Evolutionary conservation across 75 land plant genomes (phyloP).

Genomic region (Pinus taeda): DNA sequence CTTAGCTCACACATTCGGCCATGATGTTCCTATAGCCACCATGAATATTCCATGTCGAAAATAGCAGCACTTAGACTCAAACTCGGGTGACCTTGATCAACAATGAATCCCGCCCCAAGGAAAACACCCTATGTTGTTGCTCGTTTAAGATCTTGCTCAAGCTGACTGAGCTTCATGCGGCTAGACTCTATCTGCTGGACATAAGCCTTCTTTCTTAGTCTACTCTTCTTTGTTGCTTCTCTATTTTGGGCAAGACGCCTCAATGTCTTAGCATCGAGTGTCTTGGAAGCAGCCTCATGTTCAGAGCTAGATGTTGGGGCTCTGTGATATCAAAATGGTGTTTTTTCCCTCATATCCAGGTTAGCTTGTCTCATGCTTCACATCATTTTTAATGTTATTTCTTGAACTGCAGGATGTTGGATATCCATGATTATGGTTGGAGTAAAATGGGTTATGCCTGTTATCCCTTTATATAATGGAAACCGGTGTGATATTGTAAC

Average conservation of each 20-base stretch:
- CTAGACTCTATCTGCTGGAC: conserved; percentile 79
- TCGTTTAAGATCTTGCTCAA: conserved; percentile 80
- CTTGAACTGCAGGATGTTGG: too few relatives aligned
- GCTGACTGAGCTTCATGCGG: conserved; percentile 63
- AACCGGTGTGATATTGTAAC: too few relatives aligned
- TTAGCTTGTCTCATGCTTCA: too few relatives aligned
- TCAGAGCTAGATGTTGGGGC: not conserved
- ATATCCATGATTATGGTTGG: too few relatives aligned
- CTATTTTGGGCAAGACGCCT: conserved; percentile 90
- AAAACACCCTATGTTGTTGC: conserved; percentile 49
- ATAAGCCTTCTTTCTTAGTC: conserved; percentile 90
- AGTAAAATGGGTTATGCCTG: too few relatives aligned
- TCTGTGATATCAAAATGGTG: too few relatives aligned
- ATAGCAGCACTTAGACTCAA: conserved; percentile 31
- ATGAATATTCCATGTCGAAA: too few relatives aligned
- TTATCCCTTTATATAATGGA: too few relatives aligned
- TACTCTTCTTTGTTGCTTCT: conserved; percentile 87
- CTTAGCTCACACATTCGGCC: conserved; percentile 15
- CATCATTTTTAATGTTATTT: too few relatives aligned
- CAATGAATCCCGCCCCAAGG: conserved; percentile 5
- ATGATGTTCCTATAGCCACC: too few relatives aligned
- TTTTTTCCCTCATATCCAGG: too few relatives aligned
- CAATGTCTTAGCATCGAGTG: conserved; percentile 47
- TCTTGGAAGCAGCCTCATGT: not conserved
- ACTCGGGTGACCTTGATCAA: conserved; percentile 11